A percentile compares a stretch with the other conserved stretches of the same genome.
These are phyloP conservation scores for Trichoderma sp. DNA, from an alignment of 2,329 filamentous ascomycete species.

Conservation along the genomic window DNA sequence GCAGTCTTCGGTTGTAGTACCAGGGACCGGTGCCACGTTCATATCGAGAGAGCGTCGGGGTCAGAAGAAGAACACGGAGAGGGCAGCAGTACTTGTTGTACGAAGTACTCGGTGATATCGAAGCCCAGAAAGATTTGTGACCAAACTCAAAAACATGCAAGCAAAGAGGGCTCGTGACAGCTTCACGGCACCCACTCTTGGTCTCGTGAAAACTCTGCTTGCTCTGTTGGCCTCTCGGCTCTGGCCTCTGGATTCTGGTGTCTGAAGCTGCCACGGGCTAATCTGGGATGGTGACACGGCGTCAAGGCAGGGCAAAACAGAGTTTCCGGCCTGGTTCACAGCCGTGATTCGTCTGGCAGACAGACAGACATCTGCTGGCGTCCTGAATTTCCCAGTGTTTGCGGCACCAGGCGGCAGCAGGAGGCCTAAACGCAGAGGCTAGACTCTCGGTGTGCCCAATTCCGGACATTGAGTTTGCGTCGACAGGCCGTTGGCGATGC, in stretches of 20 bases:
- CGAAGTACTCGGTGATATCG: background rate
- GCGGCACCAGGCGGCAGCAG: conserved; percentile 13
- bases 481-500: background rate
- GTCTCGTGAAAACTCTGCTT: background rate
- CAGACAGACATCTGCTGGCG: conserved; percentile 11
- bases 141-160: conserved; percentile 25
- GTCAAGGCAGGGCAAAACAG: background rate
- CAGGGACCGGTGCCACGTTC: conserved; percentile 25
- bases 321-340: background rate
- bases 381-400: background rate
- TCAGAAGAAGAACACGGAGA: background rate
- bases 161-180: conserved; percentile 13
- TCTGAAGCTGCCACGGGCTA: conserved; percentile 3
- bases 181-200: background rate
- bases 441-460: background rate
- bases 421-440: conserved; percentile 5
- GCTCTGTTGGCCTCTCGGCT: background rate
- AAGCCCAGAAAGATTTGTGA: background rate
- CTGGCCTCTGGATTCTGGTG: background rate
- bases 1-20: background rate
- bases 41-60: background rate
- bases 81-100: conserved; percentile 12
- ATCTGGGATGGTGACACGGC: conserved; percentile 8
- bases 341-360: conserved; percentile 15
- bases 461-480: conserved; percentile 3